Base-by-base conservation (phyloP, 192 early-diverging fungal genomes). In the Coemansia sp. region DNA sequence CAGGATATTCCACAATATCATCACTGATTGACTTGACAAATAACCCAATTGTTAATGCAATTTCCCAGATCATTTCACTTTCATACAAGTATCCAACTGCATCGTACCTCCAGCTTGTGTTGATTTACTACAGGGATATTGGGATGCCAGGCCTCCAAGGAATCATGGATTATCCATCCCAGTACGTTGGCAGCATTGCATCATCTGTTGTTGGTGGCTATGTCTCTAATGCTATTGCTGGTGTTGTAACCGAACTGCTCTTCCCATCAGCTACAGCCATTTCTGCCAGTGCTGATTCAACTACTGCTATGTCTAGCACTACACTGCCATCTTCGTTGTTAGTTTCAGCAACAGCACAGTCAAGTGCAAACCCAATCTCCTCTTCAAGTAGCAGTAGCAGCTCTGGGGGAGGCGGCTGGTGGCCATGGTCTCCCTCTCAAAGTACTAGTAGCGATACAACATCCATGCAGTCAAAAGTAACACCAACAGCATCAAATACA, bases 121-220 rank as follows among this genome's bases (percentile, higher is more conserved):
- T 70, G 18, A 46, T 64, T 33, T 74, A 80, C 58, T 80, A 74
- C 48, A 64, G 65, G 58, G 48, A 55, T 13, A 67, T 74, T 21
- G 77, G 77, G 9, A 71, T 80, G 68, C 68, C 68, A 7, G 77
- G 72, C 1, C 49, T 80, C 2, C 40, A 59, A 4, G 28, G 7
- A 12, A 6, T 80, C 13, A 67, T 59, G 25, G 52, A 51, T 23
- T 62, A 59, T 5, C 71, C 72, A 7, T 74, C 72, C 6, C 77
- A 74, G 45, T 68, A 68, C 16, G 21, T 65, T 42, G 77, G 77
- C 6, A 40, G 31, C 9, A n/a, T 74, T n/a, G 77, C 68, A 2
- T 74, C 77, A 0, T 61, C 64, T 8, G 1, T 63, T 51, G 29
- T 71, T 58, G 72, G 77, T 3, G 68, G 71, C n/a, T 79, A 71